These are phyloP conservation scores for Caryopteris hybrid DNA, from an alignment of 305 asterid genomes.

Conservation along the genomic window DNA sequence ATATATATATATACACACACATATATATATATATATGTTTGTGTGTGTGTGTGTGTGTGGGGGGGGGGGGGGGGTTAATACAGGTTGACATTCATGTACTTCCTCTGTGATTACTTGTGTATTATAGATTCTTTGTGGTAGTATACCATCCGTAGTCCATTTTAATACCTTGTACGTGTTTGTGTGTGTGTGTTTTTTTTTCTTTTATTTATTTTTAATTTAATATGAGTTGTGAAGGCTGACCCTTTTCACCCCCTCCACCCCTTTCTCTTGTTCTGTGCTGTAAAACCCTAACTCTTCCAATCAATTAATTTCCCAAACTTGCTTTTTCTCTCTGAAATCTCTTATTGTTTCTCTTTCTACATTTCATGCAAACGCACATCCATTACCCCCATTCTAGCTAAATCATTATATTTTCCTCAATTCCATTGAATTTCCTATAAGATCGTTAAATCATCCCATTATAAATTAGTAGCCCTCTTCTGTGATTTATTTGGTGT, in stretches of 20 bases:
- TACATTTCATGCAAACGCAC: constrained; percentile 17
- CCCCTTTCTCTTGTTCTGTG: constrained; percentile 17
- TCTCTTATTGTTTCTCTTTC: constrained; percentile 10
- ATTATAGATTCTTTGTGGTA: too few species aligned
- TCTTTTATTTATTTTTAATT: background rate
- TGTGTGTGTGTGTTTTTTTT: background rate
- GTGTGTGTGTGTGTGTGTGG: too few species aligned
- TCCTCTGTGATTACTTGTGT: too few species aligned
- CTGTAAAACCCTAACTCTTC: constrained; percentile 60
- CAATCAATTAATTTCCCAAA: constrained; percentile 10
- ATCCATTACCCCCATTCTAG: background rate
- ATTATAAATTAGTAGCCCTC: background rate
- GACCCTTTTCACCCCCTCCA: background rate
- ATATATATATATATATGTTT: too few species aligned
- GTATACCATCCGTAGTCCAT: too few species aligned
- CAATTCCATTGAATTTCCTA: constrained; percentile 16
- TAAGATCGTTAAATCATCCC: constrained; percentile 17
- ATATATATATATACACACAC: too few species aligned
- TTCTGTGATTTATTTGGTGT: constrained; percentile 13
- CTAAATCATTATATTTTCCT: constrained; percentile 1
- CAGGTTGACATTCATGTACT: too few species aligned
- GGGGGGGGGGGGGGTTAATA: too few species aligned
- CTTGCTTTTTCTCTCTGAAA: constrained; percentile 2
- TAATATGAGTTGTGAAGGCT: background rate
- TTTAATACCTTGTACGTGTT: background rate